phyloP scores from a whole-genome alignment of 176 grass and related monocot genomes.

The Phragmites australis region DNA sequence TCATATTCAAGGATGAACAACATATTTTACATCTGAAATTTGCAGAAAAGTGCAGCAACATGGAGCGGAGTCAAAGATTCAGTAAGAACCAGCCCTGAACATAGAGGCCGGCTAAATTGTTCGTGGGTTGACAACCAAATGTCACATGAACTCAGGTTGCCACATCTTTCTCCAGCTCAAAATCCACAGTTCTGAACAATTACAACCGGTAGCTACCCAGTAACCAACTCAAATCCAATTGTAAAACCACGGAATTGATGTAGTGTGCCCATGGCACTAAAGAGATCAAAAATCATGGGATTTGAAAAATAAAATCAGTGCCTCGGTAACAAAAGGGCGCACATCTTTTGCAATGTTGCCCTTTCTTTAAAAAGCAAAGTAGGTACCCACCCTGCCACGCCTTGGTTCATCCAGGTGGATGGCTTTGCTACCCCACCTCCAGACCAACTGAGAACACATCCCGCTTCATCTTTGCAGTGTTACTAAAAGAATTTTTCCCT shows the following conservation, averaged over 20 bases:
- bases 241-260: background rate
- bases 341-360: background rate
- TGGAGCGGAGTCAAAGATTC: background rate
- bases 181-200: background rate
- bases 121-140: background rate
- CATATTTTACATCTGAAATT: background rate
- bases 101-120: background rate
- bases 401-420: background rate
- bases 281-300: background rate
- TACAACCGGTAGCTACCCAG: background rate
- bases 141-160: background rate
- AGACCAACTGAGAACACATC: background rate
- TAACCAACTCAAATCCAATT: background rate
- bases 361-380: background rate
- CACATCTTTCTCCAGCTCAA: background rate
- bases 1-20: background rate
- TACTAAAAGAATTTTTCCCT: background rate
- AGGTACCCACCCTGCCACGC: background rate
- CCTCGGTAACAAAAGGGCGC: background rate
- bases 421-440: background rate
- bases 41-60: background rate
- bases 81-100: background rate
- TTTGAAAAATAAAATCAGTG: background rate
- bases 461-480: background rate
- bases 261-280: background rate